Percentiles rank a stretch among this genome's conserved stretches.
Conservation (phyloP, 2,329 filamentous ascomycete species). For the Conoideocrella luteorostrata region DNA sequence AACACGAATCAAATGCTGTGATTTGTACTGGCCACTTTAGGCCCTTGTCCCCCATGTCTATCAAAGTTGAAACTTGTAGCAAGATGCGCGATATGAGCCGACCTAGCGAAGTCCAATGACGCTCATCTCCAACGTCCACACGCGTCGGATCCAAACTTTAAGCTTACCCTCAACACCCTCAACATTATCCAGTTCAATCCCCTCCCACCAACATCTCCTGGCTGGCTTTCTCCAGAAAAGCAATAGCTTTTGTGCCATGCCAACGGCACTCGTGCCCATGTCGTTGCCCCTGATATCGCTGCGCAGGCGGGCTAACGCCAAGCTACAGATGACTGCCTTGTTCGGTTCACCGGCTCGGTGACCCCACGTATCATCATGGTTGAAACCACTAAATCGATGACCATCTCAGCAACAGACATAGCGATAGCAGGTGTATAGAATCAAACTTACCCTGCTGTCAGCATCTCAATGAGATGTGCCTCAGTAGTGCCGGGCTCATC, state of each 20-base stretch:
- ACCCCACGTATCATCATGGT: constrained; percentile 91
- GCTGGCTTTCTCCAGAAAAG: constrained; percentile 98
- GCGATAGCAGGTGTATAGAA: neutral
- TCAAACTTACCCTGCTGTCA: constrained; percentile 81
- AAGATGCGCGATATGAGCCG: too few relatives aligned
- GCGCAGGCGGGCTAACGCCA: constrained; percentile 84
- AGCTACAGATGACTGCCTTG: constrained; percentile 96
- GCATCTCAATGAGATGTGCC: constrained; percentile 97
- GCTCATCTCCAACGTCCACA: constrained; percentile 99
- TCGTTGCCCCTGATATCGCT: constrained; percentile 84
- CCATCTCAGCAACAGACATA: neutral
- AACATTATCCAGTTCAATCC: constrained; percentile 82
- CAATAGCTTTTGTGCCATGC: constrained; percentile 96
- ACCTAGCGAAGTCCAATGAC: constrained; percentile 73
- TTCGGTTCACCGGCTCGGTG: constrained; percentile 96
- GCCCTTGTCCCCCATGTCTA: neutral
- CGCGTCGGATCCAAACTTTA: constrained; percentile 96
- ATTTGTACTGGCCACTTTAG: neutral
- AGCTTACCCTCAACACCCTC: constrained; percentile 86
- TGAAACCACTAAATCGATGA: constrained; percentile 66
- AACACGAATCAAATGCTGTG: constrained; percentile 2
- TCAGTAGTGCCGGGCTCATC: constrained; percentile 95
- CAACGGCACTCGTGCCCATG: constrained; percentile 71
- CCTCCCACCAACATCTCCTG: constrained; percentile 97
- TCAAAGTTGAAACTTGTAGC: neutral